These are phyloP conservation scores for Canavalia gladiata DNA, from an alignment of 306 rosid species.

Conservation along the genomic window DNA sequence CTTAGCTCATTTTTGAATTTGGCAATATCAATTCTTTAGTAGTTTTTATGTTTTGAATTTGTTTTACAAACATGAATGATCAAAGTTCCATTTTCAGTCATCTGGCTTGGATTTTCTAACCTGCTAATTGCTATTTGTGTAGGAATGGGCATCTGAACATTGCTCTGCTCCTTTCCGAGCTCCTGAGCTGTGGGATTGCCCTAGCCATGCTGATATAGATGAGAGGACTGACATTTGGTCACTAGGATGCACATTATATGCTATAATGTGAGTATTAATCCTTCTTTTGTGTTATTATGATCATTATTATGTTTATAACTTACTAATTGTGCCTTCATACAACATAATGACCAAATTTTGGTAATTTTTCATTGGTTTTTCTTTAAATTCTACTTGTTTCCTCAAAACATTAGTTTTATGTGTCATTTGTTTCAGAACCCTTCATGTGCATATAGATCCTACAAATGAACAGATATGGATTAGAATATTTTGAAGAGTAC, in stretches of 20 bases:
- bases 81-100: slow-evolving; percentile 39
- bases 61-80: slow-evolving; percentile 41
- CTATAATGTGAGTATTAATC: slow-evolving; percentile 80
- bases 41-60: slow-evolving; percentile 22
- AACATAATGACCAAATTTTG: slow-evolving; percentile 22
- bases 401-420: slow-evolving; percentile 4
- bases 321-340: slow-evolving; percentile 8
- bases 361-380: neutral
- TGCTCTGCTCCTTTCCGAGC: slow-evolving; percentile 98
- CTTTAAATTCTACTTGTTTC: slow-evolving; percentile 1
- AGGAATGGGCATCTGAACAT: slow-evolving; percentile 99
- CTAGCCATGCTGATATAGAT: slow-evolving; percentile 83
- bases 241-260: slow-evolving; percentile 96
- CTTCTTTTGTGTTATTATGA: slow-evolving; percentile 28
- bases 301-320: slow-evolving; percentile 24
- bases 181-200: slow-evolving; percentile 99
- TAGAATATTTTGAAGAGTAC: neutral
- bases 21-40: slow-evolving; percentile 27
- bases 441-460: slow-evolving; percentile 30
- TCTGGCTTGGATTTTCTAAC: slow-evolving; percentile 42
- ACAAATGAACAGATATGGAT: neutral
- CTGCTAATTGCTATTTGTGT: slow-evolving; percentile 45
- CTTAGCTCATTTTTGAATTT: slow-evolving; percentile 28
- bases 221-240: slow-evolving; percentile 99
- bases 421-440: slow-evolving; percentile 35